These are phyloP conservation scores for Coffea humblotiana DNA, from an alignment of 305 asterid genomes.

Conservation along the genomic window DNA sequence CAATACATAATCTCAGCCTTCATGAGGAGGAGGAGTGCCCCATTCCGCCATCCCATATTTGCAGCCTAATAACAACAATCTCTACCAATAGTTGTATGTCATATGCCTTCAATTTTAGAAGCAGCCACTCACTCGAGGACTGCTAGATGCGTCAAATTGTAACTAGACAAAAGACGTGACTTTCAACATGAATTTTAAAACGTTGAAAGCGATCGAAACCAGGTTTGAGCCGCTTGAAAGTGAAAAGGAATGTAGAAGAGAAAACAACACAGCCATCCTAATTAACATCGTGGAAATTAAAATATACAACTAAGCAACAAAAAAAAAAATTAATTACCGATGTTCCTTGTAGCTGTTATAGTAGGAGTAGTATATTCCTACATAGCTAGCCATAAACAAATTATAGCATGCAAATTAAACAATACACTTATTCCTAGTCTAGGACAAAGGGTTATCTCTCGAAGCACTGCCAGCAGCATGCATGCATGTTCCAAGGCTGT, in stretches of 20 bases:
- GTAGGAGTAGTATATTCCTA: too few relatives aligned
- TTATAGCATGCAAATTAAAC: too few relatives aligned
- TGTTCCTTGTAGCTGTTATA: background rate
- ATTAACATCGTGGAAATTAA: background rate
- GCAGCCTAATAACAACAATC: background rate
- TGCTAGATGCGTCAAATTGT: background rate
- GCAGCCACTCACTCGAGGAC: background rate
- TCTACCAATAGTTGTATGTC: background rate
- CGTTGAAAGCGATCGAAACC: background rate
- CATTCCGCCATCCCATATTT: background rate
- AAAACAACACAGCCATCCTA: background rate
- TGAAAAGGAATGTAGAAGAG: background rate
- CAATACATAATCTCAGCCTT: background rate
- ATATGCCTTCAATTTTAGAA: background rate
- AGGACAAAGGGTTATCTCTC: background rate
- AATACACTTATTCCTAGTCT: background rate
- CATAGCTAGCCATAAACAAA: background rate
- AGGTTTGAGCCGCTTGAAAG: too few relatives aligned
- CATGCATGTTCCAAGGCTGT: background rate
- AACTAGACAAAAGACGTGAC: background rate
- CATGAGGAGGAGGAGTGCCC: background rate
- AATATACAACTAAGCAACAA: background rate
- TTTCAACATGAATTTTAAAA: background rate
- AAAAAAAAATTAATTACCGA: background rate
- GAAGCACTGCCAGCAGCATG: background rate